These are phyloP conservation scores for Starmerella apis DNA, from an alignment of 805 yeast genomes.

Conservation along the genomic window DNA sequence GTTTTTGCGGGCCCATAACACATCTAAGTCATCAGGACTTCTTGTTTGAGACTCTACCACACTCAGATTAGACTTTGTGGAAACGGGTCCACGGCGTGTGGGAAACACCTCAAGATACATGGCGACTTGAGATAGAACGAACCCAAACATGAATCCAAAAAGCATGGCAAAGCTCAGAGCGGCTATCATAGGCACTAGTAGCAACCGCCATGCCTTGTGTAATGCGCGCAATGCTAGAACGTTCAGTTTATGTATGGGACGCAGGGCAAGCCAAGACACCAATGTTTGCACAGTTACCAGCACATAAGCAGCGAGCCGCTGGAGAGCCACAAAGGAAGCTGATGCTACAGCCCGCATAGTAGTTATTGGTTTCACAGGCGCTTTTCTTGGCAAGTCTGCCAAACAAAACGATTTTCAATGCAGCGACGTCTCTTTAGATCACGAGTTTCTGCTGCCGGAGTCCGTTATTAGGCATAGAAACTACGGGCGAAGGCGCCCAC, in stretches of 20 bases:
- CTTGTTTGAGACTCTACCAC: no score
- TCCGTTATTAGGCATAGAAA: no score
- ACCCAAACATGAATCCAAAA: slow-evolving; percentile 1
- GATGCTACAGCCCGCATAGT: not conserved
- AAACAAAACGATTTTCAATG: no score
- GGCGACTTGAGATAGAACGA: slow-evolving; percentile 7
- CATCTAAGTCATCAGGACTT: no score
- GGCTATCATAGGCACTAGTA: not conserved
- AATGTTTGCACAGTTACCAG: not conserved
- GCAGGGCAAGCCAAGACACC: not conserved
- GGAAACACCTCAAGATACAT: slow-evolving; percentile 9
- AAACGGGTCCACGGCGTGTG: not conserved
- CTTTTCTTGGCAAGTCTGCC: slow-evolving; percentile 1
- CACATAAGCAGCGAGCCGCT: not conserved
- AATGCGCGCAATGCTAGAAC: not conserved
- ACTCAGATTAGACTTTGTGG: not conserved
- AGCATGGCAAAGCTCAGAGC: not conserved
- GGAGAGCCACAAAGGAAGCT: not conserved
- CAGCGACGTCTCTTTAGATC: not conserved
- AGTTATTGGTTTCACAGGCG: not conserved
- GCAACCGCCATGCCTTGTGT: not conserved
- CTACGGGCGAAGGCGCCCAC: no score
- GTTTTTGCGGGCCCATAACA: not conserved
- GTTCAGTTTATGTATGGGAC: not conserved
- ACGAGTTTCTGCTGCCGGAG: not conserved